Base-by-base conservation (phyloP, 305 asterid species). In the Fraxinus sp. region DNA sequence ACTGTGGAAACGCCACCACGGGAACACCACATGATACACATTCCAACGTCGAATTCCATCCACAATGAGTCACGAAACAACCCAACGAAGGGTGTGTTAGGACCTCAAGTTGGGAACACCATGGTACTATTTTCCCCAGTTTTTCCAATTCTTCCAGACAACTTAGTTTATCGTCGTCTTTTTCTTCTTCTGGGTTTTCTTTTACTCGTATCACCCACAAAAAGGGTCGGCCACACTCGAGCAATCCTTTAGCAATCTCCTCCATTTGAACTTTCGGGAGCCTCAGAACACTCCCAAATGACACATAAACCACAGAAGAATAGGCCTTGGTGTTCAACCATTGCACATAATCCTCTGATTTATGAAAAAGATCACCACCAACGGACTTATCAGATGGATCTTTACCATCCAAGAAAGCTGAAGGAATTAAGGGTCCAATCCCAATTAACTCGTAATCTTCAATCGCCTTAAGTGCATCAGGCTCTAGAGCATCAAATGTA, bases 341-440 rank as follows among this genome's bases (percentile, higher is more conserved):
- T 46, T 46, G 57, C 57, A 46, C 57, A 46, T 13, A 46, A 46
- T 46, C 57, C 18, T 46, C 57, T 3, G 57, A 46, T 46, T 46
- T 13, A 46, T 13, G 57, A 13, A 46, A 46, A 46, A 46, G 57
- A 13, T 46, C 57, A 13, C 57, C 18, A 46, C 57, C 57, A 46
- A 46, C 16, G 6, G 18, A 13, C 18, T 46, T 46, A 14, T 46
- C 57, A 3, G 57, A 46, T 14, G 57, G 18, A 46, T 46, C 57
- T 46, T 46, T 14, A 46, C 57, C 57, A 46, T 9, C 57, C 57
- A 46, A 46, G 77, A 87, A 83, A 0, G 88, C 85, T 0, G 86
- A 82, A n/a, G 93, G 95, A 74, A 91, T 74, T 80, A 90, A 87
- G 20, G 95, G 95, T 28, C 95, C 94, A 10, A 91, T 66, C 0